Conservation (phyloP, 1,284 basidiomycete genomes). For the Heterobasidion annosum region DNA sequence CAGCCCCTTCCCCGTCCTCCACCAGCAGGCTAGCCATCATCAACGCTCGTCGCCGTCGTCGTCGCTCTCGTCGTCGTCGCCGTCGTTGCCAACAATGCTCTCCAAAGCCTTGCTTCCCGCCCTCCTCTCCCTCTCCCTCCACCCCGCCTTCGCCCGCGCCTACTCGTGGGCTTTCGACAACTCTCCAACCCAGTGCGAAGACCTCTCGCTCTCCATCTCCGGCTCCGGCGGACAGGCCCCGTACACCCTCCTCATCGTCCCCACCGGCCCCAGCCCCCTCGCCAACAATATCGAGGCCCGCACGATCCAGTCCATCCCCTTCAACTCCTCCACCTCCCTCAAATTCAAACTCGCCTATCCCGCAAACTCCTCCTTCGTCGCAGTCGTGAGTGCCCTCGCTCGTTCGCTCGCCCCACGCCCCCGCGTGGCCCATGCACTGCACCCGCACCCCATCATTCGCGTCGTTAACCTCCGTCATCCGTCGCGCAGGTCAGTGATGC, state of each 20-base stretch:
- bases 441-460: background rate
- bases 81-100: background rate
- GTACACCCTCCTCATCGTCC: slow-evolving; percentile 57
- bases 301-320: slow-evolving; percentile 46
- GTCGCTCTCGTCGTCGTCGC: background rate
- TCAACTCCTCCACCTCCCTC: slow-evolving; percentile 32
- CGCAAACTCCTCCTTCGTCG: slow-evolving; percentile 59
- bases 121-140: slow-evolving; percentile 19
- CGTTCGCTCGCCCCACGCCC: background rate
- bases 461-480: background rate
- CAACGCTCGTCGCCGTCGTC: background rate
- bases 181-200: slow-evolving; percentile 53
- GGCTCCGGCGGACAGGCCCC: slow-evolving; percentile 47
- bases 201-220: slow-evolving; percentile 45
- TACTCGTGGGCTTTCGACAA: slow-evolving; percentile 54
- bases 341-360: slow-evolving; percentile 61
- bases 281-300: slow-evolving; percentile 55
- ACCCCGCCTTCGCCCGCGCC: slow-evolving; percentile 23
- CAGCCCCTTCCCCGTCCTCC: too few species aligned
- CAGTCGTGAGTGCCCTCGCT: slow-evolving; percentile 46
- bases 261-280: slow-evolving; percentile 54
- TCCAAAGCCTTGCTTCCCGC: slow-evolving; percentile 10
- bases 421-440: too few species aligned
- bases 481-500: slow-evolving; percentile 55
- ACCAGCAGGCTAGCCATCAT: background rate